Evolutionary conservation across 2,329 filamentous ascomycete genomes (phyloP).

Genomic region (Apiospora arundinis): DNA sequence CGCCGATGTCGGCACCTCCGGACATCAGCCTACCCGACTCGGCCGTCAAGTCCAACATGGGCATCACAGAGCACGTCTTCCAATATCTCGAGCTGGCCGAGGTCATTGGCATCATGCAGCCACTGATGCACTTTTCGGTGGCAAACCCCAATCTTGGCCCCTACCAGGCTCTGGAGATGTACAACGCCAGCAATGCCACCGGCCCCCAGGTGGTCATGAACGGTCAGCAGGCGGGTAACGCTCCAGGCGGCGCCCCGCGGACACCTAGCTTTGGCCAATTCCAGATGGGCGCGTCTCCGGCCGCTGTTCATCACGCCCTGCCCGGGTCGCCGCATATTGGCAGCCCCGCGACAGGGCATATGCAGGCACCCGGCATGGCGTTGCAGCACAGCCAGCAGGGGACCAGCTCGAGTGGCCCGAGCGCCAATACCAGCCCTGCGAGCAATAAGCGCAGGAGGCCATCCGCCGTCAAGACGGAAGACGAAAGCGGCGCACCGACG

Average conservation of each 20-base stretch:
- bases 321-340: constrained; percentile 67
- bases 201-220: constrained; percentile 48
- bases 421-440: constrained; percentile 70
- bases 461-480: constrained; percentile 63
- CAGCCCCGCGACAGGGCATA: constrained; percentile 66
- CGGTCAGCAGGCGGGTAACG: constrained; percentile 49
- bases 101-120: constrained; percentile 57
- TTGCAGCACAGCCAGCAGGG: constrained; percentile 73
- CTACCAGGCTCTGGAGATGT: constrained; percentile 66
- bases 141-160: constrained; percentile 60
- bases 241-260: constrained; percentile 50
- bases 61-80: constrained; percentile 66
- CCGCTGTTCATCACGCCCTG: constrained; percentile 63
- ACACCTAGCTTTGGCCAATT: constrained; percentile 65
- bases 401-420: constrained; percentile 69
- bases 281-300: constrained; percentile 63
- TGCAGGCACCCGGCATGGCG: constrained; percentile 71
- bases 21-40: constrained; percentile 67
- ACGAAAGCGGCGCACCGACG: constrained; percentile 59
- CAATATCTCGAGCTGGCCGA: constrained; percentile 73
- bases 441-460: constrained; percentile 65
- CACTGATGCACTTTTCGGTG: constrained; percentile 65
- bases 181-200: constrained; percentile 54
- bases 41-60: constrained; percentile 60
- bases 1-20: constrained; percentile 63